phyloP scores from a whole-genome alignment of 768 basidiomycete genomes.

The Tubosaeta brunneosetosa region DNA sequence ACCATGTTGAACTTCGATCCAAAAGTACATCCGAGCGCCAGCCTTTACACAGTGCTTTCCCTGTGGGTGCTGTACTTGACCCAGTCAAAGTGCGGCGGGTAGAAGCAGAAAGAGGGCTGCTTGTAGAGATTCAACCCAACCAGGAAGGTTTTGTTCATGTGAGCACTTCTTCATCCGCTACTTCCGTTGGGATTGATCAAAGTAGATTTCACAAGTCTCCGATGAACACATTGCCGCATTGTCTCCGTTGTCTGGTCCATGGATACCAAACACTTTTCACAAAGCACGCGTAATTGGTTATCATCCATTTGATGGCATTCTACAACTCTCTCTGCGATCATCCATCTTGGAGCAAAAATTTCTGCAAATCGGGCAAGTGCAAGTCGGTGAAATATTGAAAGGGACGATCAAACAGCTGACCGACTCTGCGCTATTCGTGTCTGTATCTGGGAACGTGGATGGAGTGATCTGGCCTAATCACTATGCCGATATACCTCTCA shows the following conservation, averaged over 20 bases:
- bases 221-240: slow-evolving; percentile 88
- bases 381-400: slow-evolving; percentile 82
- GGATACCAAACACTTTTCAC: slow-evolving; percentile 76
- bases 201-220: slow-evolving; percentile 87
- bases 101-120: slow-evolving; percentile 78
- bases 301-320: slow-evolving; percentile 78
- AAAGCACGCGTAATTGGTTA: slow-evolving; percentile 84
- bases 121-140: slow-evolving; percentile 59
- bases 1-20: slow-evolving; percentile 55
- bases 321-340: slow-evolving; percentile 82
- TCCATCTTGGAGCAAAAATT: slow-evolving; percentile 84
- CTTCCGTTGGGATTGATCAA: slow-evolving; percentile 1
- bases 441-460: slow-evolving; percentile 82
- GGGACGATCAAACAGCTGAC: slow-evolving; percentile 85
- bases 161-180: slow-evolving; percentile 26
- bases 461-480: slow-evolving; percentile 94
- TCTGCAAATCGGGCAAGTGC: slow-evolving; percentile 74
- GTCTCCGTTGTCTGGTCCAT: slow-evolving; percentile 64
- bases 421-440: slow-evolving; percentile 77
- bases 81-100: slow-evolving; percentile 67
- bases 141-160: slow-evolving; percentile 87
- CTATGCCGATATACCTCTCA: slow-evolving; percentile 91
- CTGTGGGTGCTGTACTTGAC: slow-evolving; percentile 70
- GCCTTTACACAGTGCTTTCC: slow-evolving; percentile 53
- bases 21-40: slow-evolving; percentile 31